Conservation (phyloP, 768 basidiomycete genomes). For the Tephrocybe sp. region DNA sequence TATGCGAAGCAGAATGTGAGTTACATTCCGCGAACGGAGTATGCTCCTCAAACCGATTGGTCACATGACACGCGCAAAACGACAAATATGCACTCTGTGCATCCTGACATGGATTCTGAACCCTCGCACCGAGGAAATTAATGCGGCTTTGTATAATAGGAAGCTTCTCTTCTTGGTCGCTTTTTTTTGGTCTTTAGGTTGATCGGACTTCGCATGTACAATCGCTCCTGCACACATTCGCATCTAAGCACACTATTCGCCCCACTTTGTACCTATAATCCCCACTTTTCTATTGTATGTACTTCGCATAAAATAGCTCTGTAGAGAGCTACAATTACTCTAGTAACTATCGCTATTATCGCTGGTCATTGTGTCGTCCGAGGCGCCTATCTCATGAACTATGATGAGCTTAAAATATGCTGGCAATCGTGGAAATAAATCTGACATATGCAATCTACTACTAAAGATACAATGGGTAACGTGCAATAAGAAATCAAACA, state of each 20-base stretch:
- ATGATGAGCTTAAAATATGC: too few species aligned
- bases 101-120: background rate
- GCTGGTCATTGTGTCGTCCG: too few species aligned
- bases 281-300: constrained; percentile 2
- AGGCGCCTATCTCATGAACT: too few species aligned
- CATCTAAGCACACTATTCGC: background rate
- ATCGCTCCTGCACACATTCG: background rate
- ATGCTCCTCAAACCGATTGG: background rate
- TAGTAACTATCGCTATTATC: too few species aligned
- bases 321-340: too few species aligned
- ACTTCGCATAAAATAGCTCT: too few species aligned
- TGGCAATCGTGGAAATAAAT: too few species aligned
- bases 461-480: constrained; percentile 14
- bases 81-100: too few species aligned
- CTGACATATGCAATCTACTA: constrained; percentile 10
- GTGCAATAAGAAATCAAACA: constrained; percentile 22
- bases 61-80: background rate
- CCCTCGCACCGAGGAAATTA: background rate
- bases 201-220: background rate
- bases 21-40: background rate
- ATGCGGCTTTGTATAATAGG: background rate
- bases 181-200: background rate
- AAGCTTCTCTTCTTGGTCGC: too few species aligned
- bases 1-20: constrained; percentile 1
- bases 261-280: background rate